phyloP scores from a whole-genome alignment of 2,329 filamentous ascomycete genomes.

The Cladosporium sp. region DNA sequence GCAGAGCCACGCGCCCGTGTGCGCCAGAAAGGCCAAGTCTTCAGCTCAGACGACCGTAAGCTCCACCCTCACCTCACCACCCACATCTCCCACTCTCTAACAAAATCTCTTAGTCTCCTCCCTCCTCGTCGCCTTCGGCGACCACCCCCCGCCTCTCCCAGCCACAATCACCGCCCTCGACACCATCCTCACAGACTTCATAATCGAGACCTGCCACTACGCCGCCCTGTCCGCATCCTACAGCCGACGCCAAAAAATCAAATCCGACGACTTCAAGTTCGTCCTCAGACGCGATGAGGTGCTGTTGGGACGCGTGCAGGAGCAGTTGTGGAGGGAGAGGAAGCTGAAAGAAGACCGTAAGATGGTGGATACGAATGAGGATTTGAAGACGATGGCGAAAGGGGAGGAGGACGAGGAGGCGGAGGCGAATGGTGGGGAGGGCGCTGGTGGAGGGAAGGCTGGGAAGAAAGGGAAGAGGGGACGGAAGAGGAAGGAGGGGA shows the following conservation, averaged over 20 bases:
- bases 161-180: conserved; percentile 84
- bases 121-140: conserved; percentile 77
- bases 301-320: conserved; percentile 84
- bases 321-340: conserved; percentile 82
- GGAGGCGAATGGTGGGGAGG: conserved; percentile 41
- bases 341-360: conserved; percentile 80
- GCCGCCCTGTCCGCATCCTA: conserved; percentile 82
- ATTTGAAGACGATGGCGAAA: conserved; percentile 32
- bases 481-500: conserved; percentile 18
- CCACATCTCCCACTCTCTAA: background rate
- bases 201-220: conserved; percentile 88
- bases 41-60: conserved; percentile 35
- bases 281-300: conserved; percentile 78
- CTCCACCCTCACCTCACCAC: conserved; percentile 28
- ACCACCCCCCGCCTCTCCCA: conserved; percentile 63
- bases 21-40: conserved; percentile 46
- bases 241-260: conserved; percentile 89
- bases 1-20: conserved; percentile 47
- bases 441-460: conserved; percentile 3
- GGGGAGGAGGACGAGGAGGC: conserved; percentile 56
- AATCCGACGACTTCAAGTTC: conserved; percentile 97
- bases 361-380: conserved; percentile 19
- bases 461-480: conserved; percentile 28
- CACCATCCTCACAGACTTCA: conserved; percentile 94
- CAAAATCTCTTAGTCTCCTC: conserved; percentile 3